These are phyloP conservation scores for Lentinula sp. DNA, from an alignment of 768 basidiomycete species.

Conservation along the genomic window DNA sequence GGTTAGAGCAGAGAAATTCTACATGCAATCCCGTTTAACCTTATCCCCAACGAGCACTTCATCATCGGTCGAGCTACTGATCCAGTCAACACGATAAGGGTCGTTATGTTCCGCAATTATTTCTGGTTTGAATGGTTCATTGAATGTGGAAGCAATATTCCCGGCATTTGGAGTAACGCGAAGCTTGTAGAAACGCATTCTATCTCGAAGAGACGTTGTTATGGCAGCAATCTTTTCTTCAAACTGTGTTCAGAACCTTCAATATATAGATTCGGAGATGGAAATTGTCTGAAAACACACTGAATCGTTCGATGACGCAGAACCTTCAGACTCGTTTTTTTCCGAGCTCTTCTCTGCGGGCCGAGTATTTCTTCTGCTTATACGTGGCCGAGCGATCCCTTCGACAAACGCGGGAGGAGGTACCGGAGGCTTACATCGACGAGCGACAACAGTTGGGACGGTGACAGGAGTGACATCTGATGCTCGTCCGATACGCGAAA, in stretches of 20 bases:
- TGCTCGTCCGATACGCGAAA: conserved; percentile 67
- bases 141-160: conserved; percentile 69
- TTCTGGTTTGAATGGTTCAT: conserved; percentile 79
- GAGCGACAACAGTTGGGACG: conserved; percentile 69
- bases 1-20: background rate
- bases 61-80: conserved; percentile 42
- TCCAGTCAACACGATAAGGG: conserved; percentile 81
- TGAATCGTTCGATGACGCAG: conserved; percentile 50
- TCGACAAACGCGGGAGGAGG: conserved; percentile 38
- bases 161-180: conserved; percentile 67
- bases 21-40: conserved; percentile 26
- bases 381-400: conserved; percentile 51
- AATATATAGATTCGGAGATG: background rate
- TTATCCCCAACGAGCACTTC: conserved; percentile 67
- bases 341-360: conserved; percentile 19
- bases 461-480: conserved; percentile 68
- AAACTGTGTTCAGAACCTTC: conserved; percentile 39
- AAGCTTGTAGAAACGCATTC: conserved; percentile 84
- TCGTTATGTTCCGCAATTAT: conserved; percentile 84
- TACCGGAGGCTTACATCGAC: conserved; percentile 44
- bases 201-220: conserved; percentile 64
- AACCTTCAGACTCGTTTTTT: conserved; percentile 47
- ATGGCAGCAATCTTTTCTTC: conserved; percentile 72
- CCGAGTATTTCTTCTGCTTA: conserved; percentile 16
- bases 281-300: conserved; percentile 30